phyloP scores from a whole-genome alignment of 2,329 filamentous ascomycete genomes.

The Byssochlamys sp. region DNA sequence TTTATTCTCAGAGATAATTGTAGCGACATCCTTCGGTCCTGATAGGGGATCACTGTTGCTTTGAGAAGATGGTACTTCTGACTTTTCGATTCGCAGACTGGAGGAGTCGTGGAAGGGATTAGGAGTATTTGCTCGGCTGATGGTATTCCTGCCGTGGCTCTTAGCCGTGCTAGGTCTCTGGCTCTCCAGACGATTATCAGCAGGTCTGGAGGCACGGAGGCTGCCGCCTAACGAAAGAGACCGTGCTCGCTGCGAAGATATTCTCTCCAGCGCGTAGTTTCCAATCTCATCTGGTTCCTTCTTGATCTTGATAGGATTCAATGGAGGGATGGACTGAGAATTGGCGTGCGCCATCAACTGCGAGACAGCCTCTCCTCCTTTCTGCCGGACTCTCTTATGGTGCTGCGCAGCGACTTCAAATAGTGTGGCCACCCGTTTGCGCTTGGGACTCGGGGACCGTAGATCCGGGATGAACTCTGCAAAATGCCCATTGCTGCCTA shows the following conservation, averaged over 20 bases:
- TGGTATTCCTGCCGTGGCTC: slow-evolving; percentile 8
- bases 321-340: slow-evolving; percentile 20
- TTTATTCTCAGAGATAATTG: slow-evolving; percentile 29
- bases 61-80: background rate
- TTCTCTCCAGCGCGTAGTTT: slow-evolving; percentile 19
- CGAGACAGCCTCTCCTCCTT: slow-evolving; percentile 31
- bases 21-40: slow-evolving; percentile 17
- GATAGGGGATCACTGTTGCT: slow-evolving; percentile 7
- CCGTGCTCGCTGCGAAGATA: slow-evolving; percentile 19
- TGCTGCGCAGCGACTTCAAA: slow-evolving; percentile 34
- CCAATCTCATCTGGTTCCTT: slow-evolving; percentile 25
- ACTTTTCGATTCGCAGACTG: slow-evolving; percentile 4
- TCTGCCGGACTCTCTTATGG: slow-evolving; percentile 31
- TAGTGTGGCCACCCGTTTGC: slow-evolving; percentile 33
- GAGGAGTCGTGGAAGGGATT: slow-evolving; percentile 16
- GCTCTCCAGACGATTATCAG: slow-evolving; percentile 9
- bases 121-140: slow-evolving; percentile 13
- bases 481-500: slow-evolving; percentile 9
- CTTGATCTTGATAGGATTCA: slow-evolving; percentile 25
- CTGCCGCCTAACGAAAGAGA: slow-evolving; percentile 25
- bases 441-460: slow-evolving; percentile 32
- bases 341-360: slow-evolving; percentile 28
- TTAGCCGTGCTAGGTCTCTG: slow-evolving; percentile 15
- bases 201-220: slow-evolving; percentile 12
- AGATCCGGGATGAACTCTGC: slow-evolving; percentile 31